phyloP scores from a whole-genome alignment of 2,329 filamentous ascomycete species.

The Colletotrichum tropicale region DNA sequence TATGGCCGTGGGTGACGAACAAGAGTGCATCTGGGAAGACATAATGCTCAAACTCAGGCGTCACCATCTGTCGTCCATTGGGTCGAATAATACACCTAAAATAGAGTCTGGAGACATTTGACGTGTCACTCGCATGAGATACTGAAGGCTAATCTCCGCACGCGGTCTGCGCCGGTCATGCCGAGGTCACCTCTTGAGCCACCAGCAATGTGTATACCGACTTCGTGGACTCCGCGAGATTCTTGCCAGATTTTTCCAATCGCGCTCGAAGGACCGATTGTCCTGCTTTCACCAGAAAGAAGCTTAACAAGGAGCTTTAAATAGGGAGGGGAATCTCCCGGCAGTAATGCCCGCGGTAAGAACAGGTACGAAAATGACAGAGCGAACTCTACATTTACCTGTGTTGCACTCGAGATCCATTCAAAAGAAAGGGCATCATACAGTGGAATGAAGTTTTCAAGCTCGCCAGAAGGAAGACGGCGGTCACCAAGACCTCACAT shows the following conservation, averaged over 20 bases:
- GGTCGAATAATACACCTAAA: background rate
- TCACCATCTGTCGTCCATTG: background rate
- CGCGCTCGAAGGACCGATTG: too few relatives aligned
- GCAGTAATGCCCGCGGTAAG: too few relatives aligned
- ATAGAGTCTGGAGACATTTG: background rate
- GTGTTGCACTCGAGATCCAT: background rate
- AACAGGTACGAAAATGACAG: background rate
- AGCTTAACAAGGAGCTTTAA: background rate
- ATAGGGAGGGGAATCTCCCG: too few relatives aligned
- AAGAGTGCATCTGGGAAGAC: background rate
- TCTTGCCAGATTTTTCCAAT: too few relatives aligned
- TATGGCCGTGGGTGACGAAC: background rate
- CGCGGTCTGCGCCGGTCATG: too few relatives aligned
- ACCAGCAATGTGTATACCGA: too few relatives aligned
- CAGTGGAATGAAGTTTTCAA: background rate
- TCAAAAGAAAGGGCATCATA: background rate
- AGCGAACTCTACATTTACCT: background rate
- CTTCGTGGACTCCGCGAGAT: too few relatives aligned
- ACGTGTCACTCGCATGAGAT: too few relatives aligned
- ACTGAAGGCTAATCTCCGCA: too few relatives aligned
- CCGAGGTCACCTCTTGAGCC: too few relatives aligned
- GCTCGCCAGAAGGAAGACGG: background rate
- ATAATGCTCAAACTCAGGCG: fast-evolving
- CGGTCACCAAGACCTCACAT: background rate
- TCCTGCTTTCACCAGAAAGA: background rate